Base-by-base conservation (phyloP, 2,329 filamentous ascomycete species). In the Stagonosporopsis tanaceti region DNA sequence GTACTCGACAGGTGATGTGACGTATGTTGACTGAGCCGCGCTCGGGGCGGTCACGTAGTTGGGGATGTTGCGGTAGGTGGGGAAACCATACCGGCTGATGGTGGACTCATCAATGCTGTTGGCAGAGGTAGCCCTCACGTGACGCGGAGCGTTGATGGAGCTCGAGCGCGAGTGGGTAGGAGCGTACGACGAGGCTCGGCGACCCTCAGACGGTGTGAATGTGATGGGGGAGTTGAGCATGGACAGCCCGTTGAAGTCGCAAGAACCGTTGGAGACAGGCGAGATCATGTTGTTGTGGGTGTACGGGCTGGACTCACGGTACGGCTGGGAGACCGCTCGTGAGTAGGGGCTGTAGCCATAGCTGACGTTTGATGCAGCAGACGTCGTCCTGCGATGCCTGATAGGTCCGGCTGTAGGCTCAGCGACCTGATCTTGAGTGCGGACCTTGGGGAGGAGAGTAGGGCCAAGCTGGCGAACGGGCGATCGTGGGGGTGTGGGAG, bases 401-500 rank as follows among this genome's bases (percentile, higher is more conserved):
- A 89, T 87, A 52, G 74, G 73, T 27, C 77, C 73, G 48, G 82
- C 80, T 38, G 81, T 80, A 38, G 85, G 85, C 64, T 88, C 86
- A 60, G 92, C 85, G 60, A 89, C 84, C 77, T 94, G 90, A 78
- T 96, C 92, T 78, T 95, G 92, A 38, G 86, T 86, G 60, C 92
- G 86, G 79, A 96, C 93, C 83, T 93, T 95, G 71, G 92, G 92
- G 30, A 96, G 83, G 58, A 96, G 81, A 46, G 92, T 81, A 48
- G 92, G 91, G 50, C 92, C 91, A 78, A 93, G 89, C 60, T 92
- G 89, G 60, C 88, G 85, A 66, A 93, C 85, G 59, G 91, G 90
- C 32, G 90, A 90, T 62, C 85, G 82, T 50, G 84, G 84, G 50
- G 91, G 90, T 12, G 90, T 93, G 67, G 86, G 82, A 64, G 85